Conservation (phyloP, 2,329 filamentous ascomycete species). For the Hypoxylon sp. region DNA sequence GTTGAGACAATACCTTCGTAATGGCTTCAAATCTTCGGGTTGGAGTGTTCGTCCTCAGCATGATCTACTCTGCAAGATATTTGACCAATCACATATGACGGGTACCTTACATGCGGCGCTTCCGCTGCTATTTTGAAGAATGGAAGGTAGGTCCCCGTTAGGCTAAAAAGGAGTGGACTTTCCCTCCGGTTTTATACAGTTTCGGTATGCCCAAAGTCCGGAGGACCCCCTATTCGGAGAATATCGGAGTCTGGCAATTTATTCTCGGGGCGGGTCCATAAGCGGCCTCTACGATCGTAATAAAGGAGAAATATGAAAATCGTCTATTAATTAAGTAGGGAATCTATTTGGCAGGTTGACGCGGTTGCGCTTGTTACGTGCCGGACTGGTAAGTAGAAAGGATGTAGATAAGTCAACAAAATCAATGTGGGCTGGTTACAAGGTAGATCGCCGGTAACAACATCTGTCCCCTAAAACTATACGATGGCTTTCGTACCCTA, state of each 20-base stretch:
- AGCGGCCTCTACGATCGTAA: neutral
- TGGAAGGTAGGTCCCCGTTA: constrained; percentile 19
- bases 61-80: neutral
- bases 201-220: constrained; percentile 8
- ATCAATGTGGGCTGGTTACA: constrained; percentile 3
- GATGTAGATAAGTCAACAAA: neutral
- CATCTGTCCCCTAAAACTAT: constrained; percentile 1
- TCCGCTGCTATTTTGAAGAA: constrained; percentile 8
- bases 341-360: constrained; percentile 1
- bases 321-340: neutral
- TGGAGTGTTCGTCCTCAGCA: neutral
- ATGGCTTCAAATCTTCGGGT: neutral
- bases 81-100: constrained; percentile 30
- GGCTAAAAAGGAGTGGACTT: constrained; percentile 10
- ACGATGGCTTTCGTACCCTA: constrained; percentile 11
- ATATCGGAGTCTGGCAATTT: constrained; percentile 15
- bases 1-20: neutral
- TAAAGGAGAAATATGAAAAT: neutral
- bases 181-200: neutral
- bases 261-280: constrained; percentile 4
- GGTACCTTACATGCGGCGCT: constrained; percentile 37
- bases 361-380: neutral
- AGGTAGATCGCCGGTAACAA: constrained; percentile 2
- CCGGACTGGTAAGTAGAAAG: neutral
- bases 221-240: constrained; percentile 16